Evolutionary conservation across 2,329 filamentous ascomycete species (phyloP).

Genomic region (Amylocarpus encephaloides): DNA sequence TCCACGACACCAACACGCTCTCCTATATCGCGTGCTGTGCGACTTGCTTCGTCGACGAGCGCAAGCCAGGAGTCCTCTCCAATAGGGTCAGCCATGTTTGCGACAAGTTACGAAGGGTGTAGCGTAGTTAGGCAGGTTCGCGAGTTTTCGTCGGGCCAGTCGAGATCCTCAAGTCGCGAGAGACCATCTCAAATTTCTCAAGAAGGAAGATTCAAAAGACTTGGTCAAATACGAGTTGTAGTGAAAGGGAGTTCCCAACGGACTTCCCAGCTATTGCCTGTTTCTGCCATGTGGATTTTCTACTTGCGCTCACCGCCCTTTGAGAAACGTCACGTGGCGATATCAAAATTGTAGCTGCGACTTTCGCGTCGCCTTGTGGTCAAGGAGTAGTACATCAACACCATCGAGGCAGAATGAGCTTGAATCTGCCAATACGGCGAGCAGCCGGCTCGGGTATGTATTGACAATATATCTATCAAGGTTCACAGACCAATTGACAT

Average conservation of each 20-base stretch:
- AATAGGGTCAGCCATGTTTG: constrained; percentile 44
- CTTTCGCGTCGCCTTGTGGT: background rate
- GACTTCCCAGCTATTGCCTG: background rate
- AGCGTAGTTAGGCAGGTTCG: background rate
- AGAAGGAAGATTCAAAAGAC: background rate
- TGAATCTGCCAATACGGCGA: constrained; percentile 57
- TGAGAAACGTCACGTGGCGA: background rate
- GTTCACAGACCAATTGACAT: constrained; percentile 18
- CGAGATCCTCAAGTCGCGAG: background rate
- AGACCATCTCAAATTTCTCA: background rate
- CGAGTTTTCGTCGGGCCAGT: background rate
- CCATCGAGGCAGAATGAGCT: constrained; percentile 47
- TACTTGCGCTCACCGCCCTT: too few relatives aligned
- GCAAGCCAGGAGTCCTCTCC: constrained; percentile 74
- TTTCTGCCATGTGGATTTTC: background rate
- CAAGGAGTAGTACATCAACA: background rate
- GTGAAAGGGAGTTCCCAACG: too few relatives aligned
- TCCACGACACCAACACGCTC: constrained; percentile 65
- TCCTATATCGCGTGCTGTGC: constrained; percentile 55
- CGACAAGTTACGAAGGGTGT: background rate
- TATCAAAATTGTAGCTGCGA: constrained; percentile 1
- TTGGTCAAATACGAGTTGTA: background rate
- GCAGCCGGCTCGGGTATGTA: constrained; percentile 53
- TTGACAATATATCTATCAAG: constrained; percentile 1
- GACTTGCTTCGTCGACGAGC: constrained; percentile 66